Evolutionary conservation across 73 alveolate species (phyloP), one percentile per base, ranked within the genome.

Genomic region (Uronychia setigera): DNA sequence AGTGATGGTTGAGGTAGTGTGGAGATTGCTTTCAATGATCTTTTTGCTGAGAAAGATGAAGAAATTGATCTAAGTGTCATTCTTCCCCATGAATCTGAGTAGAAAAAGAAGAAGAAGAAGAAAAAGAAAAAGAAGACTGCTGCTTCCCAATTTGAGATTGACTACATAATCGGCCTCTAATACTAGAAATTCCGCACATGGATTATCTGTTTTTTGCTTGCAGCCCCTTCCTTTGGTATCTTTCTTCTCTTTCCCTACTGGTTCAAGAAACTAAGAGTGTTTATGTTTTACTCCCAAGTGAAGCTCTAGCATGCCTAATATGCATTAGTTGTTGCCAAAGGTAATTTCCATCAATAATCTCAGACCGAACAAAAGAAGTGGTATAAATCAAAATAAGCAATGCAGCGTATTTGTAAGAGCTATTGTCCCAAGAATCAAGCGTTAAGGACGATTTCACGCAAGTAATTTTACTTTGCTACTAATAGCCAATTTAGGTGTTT

Each of bases 401-500:
- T 19, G 5, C 67, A 11, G 19, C 67, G 19, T 46, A 46, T 46
- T 19, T 46, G 5, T 5, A 46, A 19, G 67, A 46, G 19, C 19
- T 46, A 46, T 5, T 11, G 5, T 46, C 67, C n/a, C n/a, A 46
- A 46, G n/a, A 46, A 5, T 46, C 19, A 19, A 46, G 67, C 67
- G 67, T 46, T 19, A 46, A 19, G 67, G n/a, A 46, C n/a, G 67
- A 46, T 46, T 5, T 5, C n/a, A 46, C 67, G 19, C 67, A 46
- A 19, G 67, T 46, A 46, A 19, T 19, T 5, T 46, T 5, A 19
- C 5, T 5, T 11, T 5, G n/a, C 19, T 46, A 46, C 5, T 5
- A 46, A 46, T n/a, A n/a, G n/a, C n/a, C n/a, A n/a, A n/a, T n/a
- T n/a, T n/a, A 46, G 67, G 67, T 31, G 84, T 78, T 78, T 33